These are phyloP conservation scores for Alloteropsis semialata DNA, from an alignment of 176 grass and related monocot species.

Conservation along the genomic window DNA sequence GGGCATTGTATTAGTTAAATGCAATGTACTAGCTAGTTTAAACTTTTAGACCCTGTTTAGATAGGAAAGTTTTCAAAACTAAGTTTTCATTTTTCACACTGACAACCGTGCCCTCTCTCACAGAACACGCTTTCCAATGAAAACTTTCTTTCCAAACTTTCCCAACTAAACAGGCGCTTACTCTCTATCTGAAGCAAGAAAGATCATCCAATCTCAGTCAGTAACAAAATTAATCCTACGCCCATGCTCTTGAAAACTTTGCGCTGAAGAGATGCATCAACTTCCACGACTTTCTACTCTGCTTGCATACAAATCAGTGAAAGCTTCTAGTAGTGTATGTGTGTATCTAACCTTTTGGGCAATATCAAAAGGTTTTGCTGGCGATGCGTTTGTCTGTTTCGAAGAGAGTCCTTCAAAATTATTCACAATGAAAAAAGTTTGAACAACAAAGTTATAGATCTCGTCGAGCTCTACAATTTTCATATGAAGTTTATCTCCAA, in stretches of 20 bases:
- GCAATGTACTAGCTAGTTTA: neutral
- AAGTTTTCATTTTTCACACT: too few relatives aligned
- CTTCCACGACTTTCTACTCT: neutral
- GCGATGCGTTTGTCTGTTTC: neutral
- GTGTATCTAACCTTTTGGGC: neutral
- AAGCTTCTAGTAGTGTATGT: neutral
- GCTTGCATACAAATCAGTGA: conserved; percentile 11
- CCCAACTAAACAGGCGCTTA: too few relatives aligned
- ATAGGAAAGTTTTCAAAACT: too few relatives aligned
- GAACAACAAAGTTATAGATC: too few relatives aligned
- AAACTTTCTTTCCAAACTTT: too few relatives aligned
- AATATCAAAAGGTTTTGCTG: conserved; percentile 16
- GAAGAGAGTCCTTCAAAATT: too few relatives aligned
- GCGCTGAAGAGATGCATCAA: neutral
- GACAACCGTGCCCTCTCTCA: too few relatives aligned
- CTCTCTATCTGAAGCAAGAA: neutral
- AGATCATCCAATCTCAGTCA: neutral
- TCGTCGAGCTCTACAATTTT: too few relatives aligned
- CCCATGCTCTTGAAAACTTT: neutral
- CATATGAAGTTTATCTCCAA: too few relatives aligned
- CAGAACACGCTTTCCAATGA: too few relatives aligned
- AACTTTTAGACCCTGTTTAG: too few relatives aligned
- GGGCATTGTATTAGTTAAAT: conserved; percentile 22
- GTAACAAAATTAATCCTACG: neutral
- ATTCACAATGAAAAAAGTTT: too few relatives aligned